phyloP scores from a whole-genome alignment of 148 eudicot species.

The Heliamphora exappendiculata region DNA sequence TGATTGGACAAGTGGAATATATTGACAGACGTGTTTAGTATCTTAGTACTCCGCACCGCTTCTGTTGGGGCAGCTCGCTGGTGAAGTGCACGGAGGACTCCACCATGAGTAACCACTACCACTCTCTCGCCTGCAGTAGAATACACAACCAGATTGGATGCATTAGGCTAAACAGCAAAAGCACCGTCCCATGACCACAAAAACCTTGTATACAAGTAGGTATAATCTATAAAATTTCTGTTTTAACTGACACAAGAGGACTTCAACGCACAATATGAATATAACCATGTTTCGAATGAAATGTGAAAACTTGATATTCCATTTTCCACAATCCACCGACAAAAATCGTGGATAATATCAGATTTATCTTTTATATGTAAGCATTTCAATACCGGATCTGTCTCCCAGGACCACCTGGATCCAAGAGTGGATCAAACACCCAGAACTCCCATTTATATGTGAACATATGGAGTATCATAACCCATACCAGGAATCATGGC shows the following conservation, averaged over 20 bases:
- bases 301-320: neutral
- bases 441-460: neutral
- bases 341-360: neutral
- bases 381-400: no score
- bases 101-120: constrained; percentile 55
- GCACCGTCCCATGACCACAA: neutral
- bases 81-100: constrained; percentile 41
- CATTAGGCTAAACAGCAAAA: neutral
- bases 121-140: constrained; percentile 38
- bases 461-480: neutral
- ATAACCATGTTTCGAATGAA: neutral
- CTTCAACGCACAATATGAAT: neutral
- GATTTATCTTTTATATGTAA: no score
- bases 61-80: constrained; percentile 39
- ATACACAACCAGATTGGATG: neutral
- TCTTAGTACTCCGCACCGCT: constrained; percentile 22
- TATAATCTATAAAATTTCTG: neutral
- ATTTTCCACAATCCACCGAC: neutral
- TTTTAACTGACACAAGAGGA: neutral
- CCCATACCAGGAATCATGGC: neutral
- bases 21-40: constrained; percentile 43
- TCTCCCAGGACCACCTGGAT: no score
- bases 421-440: no score
- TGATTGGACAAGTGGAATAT: constrained; percentile 30
- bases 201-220: neutral